Percentiles rank a stretch among this genome's conserved stretches.
Evolutionary conservation across 1,284 basidiomycete species (phyloP).

Genomic region (Neolentinus lepideus): DNA sequence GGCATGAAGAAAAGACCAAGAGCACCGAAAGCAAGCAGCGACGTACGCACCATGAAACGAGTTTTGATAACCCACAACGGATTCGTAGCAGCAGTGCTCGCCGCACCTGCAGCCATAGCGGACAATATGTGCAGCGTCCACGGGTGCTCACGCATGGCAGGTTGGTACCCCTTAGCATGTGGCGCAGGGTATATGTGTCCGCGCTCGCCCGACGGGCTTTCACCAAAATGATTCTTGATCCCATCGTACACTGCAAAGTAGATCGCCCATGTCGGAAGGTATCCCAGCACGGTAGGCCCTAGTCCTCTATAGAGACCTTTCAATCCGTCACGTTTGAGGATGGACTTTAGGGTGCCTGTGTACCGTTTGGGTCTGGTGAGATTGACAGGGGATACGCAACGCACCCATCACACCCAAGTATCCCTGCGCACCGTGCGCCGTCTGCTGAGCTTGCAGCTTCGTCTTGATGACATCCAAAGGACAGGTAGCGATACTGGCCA

Average conservation of each 20-base stretch:
- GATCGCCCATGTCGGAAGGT: conserved; percentile 96
- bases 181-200: conserved; percentile 67
- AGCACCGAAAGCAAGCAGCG: conserved; percentile 1
- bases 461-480: conserved; percentile 98
- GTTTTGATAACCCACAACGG: conserved; percentile 98
- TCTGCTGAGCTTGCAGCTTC: conserved; percentile 86
- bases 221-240: conserved; percentile 79
- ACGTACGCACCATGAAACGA: conserved; percentile 90
- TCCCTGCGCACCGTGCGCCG: conserved; percentile 52
- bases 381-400: conserved; percentile 21
- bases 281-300: conserved; percentile 92
- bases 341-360: conserved; percentile 64
- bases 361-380: not conserved
- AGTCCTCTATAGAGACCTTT: conserved; percentile 89
- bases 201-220: conserved; percentile 40
- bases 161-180: conserved; percentile 76
- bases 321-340: conserved; percentile 71
- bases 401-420: conserved; percentile 75
- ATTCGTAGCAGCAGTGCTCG: conserved; percentile 87
- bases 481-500: conserved; percentile 92
- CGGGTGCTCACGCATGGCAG: conserved; percentile 66
- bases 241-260: conserved; percentile 97
- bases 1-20: not conserved
- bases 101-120: conserved; percentile 88
- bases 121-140: conserved; percentile 86